These are phyloP conservation scores for Neofusicoccum laricinum DNA, from an alignment of 2,329 filamentous ascomycete species.

Conservation along the genomic window DNA sequence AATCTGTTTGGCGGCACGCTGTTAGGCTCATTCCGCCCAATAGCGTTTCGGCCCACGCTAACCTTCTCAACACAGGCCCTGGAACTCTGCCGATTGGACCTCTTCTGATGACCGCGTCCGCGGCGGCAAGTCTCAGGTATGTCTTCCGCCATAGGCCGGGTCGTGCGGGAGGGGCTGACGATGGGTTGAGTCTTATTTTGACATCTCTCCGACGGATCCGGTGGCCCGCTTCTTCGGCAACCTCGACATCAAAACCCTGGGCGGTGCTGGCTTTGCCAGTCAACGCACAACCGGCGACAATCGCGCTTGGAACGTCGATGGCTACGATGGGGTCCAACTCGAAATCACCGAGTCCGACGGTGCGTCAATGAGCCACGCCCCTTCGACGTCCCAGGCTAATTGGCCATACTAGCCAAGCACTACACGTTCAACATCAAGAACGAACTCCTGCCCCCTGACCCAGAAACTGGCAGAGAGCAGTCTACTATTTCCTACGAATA, in stretches of 20 bases:
- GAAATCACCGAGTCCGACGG: constrained; percentile 54
- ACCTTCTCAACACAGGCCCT: constrained; percentile 46
- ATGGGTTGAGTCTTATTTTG: constrained; percentile 47
- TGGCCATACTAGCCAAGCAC: constrained; percentile 45
- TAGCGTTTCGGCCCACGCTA: neutral
- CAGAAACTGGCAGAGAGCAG: constrained; percentile 66
- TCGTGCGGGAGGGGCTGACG: neutral
- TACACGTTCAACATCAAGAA: constrained; percentile 79
- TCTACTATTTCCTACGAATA: constrained; percentile 72
- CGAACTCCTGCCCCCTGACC: constrained; percentile 53
- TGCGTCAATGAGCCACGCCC: constrained; percentile 19
- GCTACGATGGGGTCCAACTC: constrained; percentile 61
- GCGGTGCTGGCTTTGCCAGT: constrained; percentile 78
- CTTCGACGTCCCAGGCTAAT: neutral
- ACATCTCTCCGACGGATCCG: constrained; percentile 31
- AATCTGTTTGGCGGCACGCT: constrained; percentile 11
- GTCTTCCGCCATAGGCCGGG: neutral
- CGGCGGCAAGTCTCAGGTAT: constrained; percentile 63
- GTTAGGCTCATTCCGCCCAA: neutral
- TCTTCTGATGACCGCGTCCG: constrained; percentile 74
- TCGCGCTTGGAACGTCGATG: constrained; percentile 61
- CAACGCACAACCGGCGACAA: constrained; percentile 64
- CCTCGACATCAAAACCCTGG: constrained; percentile 71
- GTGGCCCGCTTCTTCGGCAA: constrained; percentile 61
- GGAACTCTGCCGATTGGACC: constrained; percentile 62